These are phyloP conservation scores for Odonthalia washingtoniensis DNA, from an alignment of 31 red algal species.

Conservation along the genomic window DNA sequence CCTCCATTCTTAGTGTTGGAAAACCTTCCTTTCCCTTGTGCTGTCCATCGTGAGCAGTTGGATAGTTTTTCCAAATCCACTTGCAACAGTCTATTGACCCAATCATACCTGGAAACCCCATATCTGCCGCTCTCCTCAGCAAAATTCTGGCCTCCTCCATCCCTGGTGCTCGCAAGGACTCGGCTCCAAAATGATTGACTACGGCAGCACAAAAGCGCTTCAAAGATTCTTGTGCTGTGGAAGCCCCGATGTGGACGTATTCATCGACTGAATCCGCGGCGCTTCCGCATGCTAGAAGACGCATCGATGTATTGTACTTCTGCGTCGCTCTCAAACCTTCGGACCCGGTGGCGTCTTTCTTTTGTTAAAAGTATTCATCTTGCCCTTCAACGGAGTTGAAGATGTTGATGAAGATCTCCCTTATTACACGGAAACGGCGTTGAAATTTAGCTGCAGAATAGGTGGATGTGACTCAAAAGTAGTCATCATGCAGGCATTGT, in stretches of 20 bases:
- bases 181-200: neutral
- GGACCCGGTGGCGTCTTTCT: neutral
- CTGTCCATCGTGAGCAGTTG: constrained; percentile 22
- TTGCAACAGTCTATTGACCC: constrained; percentile 41
- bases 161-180: constrained; percentile 3
- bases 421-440: constrained; percentile 15
- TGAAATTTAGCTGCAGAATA: constrained; percentile 2
- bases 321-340: neutral
- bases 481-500: constrained; percentile 3
- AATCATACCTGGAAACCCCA: constrained; percentile 29
- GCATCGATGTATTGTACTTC: constrained; percentile 12
- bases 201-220: constrained; percentile 7
- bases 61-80: constrained; percentile 43
- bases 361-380: constrained; percentile 29
- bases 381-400: neutral
- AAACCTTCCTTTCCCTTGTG: constrained; percentile 24
- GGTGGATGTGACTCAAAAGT: neutral
- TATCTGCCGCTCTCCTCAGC: neutral
- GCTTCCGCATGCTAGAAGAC: neutral
- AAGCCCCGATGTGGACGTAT: constrained; percentile 18
- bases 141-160: constrained; percentile 10
- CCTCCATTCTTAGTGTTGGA: constrained; percentile 29
- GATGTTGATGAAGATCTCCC: neutral
- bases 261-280: constrained; percentile 44
- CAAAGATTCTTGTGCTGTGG: constrained; percentile 25